Base-by-base conservation (phyloP, 768 basidiomycete species). In the Austroboletus eburneus region DNA sequence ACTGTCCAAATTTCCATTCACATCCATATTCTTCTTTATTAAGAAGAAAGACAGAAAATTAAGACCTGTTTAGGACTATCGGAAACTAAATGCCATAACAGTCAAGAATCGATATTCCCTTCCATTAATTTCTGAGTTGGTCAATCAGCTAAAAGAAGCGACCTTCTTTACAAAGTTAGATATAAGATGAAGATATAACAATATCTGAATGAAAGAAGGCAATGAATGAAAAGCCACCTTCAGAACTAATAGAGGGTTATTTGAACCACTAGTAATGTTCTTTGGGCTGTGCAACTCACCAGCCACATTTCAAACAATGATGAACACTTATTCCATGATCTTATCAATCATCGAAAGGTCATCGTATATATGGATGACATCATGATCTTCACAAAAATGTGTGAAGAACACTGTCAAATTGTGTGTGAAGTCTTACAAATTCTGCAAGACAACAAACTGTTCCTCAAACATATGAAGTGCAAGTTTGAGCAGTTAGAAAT, bases 351-450 rank as follows among this genome's bases (percentile, higher is more conserved):
- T 10, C 50, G 39, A 14, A 46, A 56, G 1, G 51, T 69, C 0
- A n/a, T 57, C 0, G 50, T 68, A 2, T 75, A 74, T 39, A 71
- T 74, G 9, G 69, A 75, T 38, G 65, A 75, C 38, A 73, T 74
- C 2, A 61, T 73, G 0, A 58, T 72, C 0, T 73, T 59, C 42
- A 68, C 65, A 0, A 33, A 43, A 24, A 50, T 45, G 1, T 61
- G 61, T 3, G 49, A 67, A 1, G 61, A 72, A 1, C 69, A 74
- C 46, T 1, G 2, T 30, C 1, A 3, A 4, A 24, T 54, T 1
- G 27, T 50, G 0, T 0, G 0, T 0, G 9, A 51, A 5, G 50
- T 46, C 0, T 9, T 54, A 0, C 8, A 46, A 1, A 32, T 22
- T 0, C 14, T 50, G 0, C 0, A 8, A 0, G 23, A 47, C 0